Evolutionary conservation across 2,329 filamentous ascomycete genomes (phyloP).

Genomic region (Phoma sp.): DNA sequence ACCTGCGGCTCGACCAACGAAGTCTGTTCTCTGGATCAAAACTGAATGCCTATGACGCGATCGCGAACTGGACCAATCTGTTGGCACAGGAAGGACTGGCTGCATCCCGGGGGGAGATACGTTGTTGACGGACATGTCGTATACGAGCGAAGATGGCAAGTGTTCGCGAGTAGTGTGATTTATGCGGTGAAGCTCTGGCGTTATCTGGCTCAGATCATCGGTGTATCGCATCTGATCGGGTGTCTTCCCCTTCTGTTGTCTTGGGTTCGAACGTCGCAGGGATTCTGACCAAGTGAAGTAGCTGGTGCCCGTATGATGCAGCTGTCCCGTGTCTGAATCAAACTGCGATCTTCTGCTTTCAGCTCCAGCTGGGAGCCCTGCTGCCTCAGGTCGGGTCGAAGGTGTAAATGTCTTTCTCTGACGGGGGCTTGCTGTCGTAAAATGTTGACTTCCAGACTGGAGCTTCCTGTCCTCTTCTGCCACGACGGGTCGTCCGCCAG

Average conservation of each 20-base stretch:
- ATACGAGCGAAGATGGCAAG: too few relatives aligned
- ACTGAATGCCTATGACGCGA: constrained; percentile 30
- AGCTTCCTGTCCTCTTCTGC: constrained; percentile 31
- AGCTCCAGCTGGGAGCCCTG: constrained; percentile 35
- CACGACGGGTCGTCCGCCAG: constrained; percentile 33
- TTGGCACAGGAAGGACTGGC: too few relatives aligned
- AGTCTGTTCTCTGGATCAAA: constrained; percentile 25
- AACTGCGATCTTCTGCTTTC: constrained; percentile 44
- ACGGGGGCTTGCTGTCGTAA: not conserved
- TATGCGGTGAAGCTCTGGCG: too few relatives aligned
- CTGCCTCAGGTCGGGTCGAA: constrained; percentile 21
- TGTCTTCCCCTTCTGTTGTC: constrained; percentile 12
- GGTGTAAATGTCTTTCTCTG: constrained; percentile 3
- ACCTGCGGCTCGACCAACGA: constrained; percentile 17
- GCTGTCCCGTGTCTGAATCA: constrained; percentile 46
- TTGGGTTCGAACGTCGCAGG: constrained; percentile 27
- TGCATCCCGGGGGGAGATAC: too few relatives aligned
- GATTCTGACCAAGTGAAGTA: constrained; percentile 54
- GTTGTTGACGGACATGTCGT: too few relatives aligned
- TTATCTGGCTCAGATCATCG: not conserved
- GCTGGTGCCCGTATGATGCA: constrained; percentile 38
- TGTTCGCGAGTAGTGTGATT: too few relatives aligned
- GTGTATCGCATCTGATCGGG: constrained; percentile 19
- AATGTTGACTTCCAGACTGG: constrained; percentile 18
- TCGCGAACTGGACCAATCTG: constrained; percentile 7